Evolutionary conservation across 768 basidiomycete genomes (phyloP), one percentile per base, ranked within the genome.

Genomic region (Pisolithus albus): DNA sequence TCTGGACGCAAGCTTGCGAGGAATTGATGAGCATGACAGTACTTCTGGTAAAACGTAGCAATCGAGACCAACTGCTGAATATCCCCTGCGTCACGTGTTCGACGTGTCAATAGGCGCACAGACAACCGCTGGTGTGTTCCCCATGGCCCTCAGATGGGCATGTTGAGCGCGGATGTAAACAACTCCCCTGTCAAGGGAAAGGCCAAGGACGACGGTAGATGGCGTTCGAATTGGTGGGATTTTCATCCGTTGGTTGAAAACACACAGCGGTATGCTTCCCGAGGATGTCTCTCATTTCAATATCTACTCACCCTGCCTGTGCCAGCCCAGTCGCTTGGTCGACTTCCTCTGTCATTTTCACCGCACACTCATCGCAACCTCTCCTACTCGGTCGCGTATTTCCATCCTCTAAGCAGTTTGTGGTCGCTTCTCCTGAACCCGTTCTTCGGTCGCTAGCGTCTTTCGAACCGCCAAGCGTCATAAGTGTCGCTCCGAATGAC

Each of bases 141-240:
- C 32, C 4, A 19, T 47, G 9, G 28, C 32, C 10, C 23, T n/a
- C 40, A 15, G 30, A 46, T 52, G 11, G 53, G 36, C 23, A 61
- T 66, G 62, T 62, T 67, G 52, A 46, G 59, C 6, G 50, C 51
- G 28, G 66, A 66, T 41, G 50, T 13, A 5, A 61, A 63, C 34
- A 47, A 44, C 28, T 72, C 75, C 16, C 70, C 79, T 16, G 66
- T 73, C 43, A 84, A 83, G 59, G 78, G 78, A 21, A 85, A 82
- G 64, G 69, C 59, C 23, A 77, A 69, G 52, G 79, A 79, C 56
- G 73, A 72, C 49, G 68, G 66, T 23, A 72, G 72, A 45, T 86
- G 83, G 82, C 75, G 77, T 21, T 62, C 80, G 26, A 79, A 79
- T 26, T 88, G 87, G 87, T 89, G 85, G 85, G 83, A 89, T 55